Evolutionary conservation across 257 asterid species (phyloP), one percentile per base, ranked within the genome.

Genomic region (Striga asiatica): DNA sequence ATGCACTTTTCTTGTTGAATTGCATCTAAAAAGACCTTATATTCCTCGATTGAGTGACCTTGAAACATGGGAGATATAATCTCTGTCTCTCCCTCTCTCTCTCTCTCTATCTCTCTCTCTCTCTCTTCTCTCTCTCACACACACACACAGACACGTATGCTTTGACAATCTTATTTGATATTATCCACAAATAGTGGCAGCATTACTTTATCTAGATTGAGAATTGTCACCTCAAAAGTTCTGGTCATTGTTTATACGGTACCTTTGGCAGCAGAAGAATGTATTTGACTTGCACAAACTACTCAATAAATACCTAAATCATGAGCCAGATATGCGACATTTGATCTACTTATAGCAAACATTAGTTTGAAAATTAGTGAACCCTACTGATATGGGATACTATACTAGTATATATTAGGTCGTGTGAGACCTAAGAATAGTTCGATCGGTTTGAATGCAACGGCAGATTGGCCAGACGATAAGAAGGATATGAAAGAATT

Each of bases 211-310:
- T 74, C 80, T 91, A 50, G 98, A 84, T 47, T 76, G 97, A 14
- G 98, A 92, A 72, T 65, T 87, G 79, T 92, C 98, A 6, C 98
- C 98, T 50, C 78, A 97, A 39, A 38, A 68, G 66, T 72, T 82
- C 77, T 78, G 98, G 17, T 92, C 98, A 1, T 92, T 92, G 82
- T 92, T 84, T 43, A 77, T 88, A 56, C 97, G 97, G 0, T 62
- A 78, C 69, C 84, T 72, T 22, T 92, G 99, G 97, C 95, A 79
- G 70, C 75, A 76, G 68, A 77, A 71, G 64, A 92, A 88, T 62
- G 91, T 84, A n/a, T 92, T 88, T 43, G 97, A 97, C 73, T 51
- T 79, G 56, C 88, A 92, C 84, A 88, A 85, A 62, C 79, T 88
- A 34, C 84, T 84, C 12, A 87, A 71, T 78, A 79, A 82, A 69